Evolutionary conservation across 2,329 filamentous ascomycete genomes (phyloP), one percentile per base, ranked within the genome.

Genomic region (Xylariaceae sp.): DNA sequence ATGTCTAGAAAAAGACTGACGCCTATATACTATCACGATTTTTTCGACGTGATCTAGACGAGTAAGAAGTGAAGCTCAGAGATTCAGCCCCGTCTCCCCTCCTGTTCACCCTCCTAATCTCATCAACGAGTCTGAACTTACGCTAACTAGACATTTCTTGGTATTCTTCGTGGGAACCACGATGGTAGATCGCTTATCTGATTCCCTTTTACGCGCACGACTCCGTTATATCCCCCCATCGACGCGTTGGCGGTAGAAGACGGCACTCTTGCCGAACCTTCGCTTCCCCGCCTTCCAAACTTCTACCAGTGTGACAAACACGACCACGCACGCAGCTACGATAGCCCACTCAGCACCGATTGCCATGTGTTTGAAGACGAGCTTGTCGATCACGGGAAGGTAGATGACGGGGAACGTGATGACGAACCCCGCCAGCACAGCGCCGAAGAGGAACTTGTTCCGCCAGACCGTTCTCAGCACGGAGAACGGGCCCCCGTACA

Each of bases 331-430:
- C 18, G 83, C 79, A 44, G 82, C 76, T 0, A 91, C 87, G 2
- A 91, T 77, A 1, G 81, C 86, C 89, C 88, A 91, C 67, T 91
- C 88, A 86, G 87, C 90, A 2, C 76, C 79, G 53, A 91, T 86
- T 0, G 81, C 83, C 43, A 79, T 78, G 68, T 91, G 88, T 72
- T 89, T 87, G 74, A 90, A 90, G 1, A 90, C 87, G 2, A 75
- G 73, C 1, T 77, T 78, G 68, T 89, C 89, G 62, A 91, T 77
- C 20, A 82, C 79, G 0, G 88, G 88, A 40, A 90, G 82, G 67
- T 91, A 91, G 20, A 88, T 75, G 21, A 87, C 79, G 0, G 85
- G 85, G 56, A 88, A 87, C 0, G 82, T 83, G 59, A 81, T 76
- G 6, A 83, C 60, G 61, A 87, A 85, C 1, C 85, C 86, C 1